These are phyloP conservation scores for Paramecium octaurelia DNA, from an alignment of 73 alveolate genomes.

Conservation along the genomic window DNA sequence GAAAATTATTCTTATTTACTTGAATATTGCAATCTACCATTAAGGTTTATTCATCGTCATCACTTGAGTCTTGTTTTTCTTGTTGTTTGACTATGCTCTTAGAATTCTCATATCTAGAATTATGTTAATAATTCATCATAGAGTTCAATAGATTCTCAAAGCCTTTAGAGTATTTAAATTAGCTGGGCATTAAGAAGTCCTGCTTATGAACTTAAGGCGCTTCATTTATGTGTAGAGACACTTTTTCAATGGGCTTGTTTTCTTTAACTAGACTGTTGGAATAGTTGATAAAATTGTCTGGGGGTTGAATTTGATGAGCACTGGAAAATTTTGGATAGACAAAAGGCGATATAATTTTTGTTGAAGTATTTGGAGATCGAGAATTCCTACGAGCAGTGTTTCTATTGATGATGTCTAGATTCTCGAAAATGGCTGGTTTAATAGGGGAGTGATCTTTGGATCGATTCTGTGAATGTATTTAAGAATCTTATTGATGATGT, in stretches of 20 bases:
- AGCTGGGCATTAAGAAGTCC: neutral
- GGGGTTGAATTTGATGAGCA: neutral
- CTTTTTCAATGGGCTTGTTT: neutral
- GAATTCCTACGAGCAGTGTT: neutral
- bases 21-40: neutral
- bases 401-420: neutral
- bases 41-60: neutral
- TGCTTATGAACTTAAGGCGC: neutral
- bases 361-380: neutral
- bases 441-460: neutral
- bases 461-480: neutral
- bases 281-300: neutral
- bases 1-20: slow-evolving; percentile 60
- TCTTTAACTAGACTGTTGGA: neutral
- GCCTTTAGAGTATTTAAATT: neutral
- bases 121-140: neutral
- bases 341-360: neutral
- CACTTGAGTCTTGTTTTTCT: neutral
- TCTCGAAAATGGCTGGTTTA: neutral
- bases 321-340: neutral
- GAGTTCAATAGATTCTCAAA: slow-evolving; percentile 20
- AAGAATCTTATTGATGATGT: neutral
- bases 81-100: neutral
- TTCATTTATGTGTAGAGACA: neutral
- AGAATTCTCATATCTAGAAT: neutral